Evolutionary conservation across 2,329 filamentous ascomycete genomes (phyloP).

Genomic region (Mycogone perniciosa): DNA sequence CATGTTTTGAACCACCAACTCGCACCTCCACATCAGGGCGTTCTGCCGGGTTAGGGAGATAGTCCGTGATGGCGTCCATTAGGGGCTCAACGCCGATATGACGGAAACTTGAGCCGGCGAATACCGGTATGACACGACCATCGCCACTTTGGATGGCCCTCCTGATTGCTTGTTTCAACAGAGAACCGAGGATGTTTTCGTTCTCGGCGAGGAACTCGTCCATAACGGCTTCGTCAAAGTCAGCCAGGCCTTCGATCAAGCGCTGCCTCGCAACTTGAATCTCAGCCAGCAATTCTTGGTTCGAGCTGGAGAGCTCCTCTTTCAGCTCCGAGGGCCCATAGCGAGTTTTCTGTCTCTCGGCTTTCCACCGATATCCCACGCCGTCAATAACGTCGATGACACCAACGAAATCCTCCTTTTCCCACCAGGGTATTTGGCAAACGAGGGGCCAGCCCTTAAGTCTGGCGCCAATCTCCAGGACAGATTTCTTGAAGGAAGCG

Average conservation of each 20-base stretch:
- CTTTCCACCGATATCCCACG: slow-evolving; percentile 66
- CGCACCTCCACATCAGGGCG: slow-evolving; percentile 73
- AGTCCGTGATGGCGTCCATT: slow-evolving; percentile 80
- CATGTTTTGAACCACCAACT: slow-evolving; percentile 48
- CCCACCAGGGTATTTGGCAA: slow-evolving; percentile 94
- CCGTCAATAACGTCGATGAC: slow-evolving; percentile 78
- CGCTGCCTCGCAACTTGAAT: slow-evolving; percentile 68
- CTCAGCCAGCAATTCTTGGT: slow-evolving; percentile 56
- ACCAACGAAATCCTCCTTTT: slow-evolving; percentile 71
- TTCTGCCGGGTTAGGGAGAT: slow-evolving; percentile 77
- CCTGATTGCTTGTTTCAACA: slow-evolving; percentile 69
- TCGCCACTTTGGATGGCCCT: slow-evolving; percentile 61
- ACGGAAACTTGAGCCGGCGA: slow-evolving; percentile 85
- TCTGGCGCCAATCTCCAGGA: slow-evolving; percentile 75
- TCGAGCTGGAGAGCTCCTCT: slow-evolving; percentile 35
- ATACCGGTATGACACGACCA: slow-evolving; percentile 74
- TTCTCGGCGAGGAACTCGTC: slow-evolving; percentile 76
- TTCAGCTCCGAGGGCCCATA: slow-evolving; percentile 25
- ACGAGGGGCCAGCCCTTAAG: slow-evolving; percentile 81
- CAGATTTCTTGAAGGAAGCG: slow-evolving; percentile 73
- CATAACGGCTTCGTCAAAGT: slow-evolving; percentile 80
- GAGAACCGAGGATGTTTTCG: slow-evolving; percentile 61
- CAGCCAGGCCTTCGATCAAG: slow-evolving; percentile 77
- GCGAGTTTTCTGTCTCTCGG: slow-evolving; percentile 33
- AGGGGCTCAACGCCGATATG: slow-evolving; percentile 93